Base-by-base conservation (phyloP, 164 flowering plant species). In the Tetracentron sinense region DNA sequence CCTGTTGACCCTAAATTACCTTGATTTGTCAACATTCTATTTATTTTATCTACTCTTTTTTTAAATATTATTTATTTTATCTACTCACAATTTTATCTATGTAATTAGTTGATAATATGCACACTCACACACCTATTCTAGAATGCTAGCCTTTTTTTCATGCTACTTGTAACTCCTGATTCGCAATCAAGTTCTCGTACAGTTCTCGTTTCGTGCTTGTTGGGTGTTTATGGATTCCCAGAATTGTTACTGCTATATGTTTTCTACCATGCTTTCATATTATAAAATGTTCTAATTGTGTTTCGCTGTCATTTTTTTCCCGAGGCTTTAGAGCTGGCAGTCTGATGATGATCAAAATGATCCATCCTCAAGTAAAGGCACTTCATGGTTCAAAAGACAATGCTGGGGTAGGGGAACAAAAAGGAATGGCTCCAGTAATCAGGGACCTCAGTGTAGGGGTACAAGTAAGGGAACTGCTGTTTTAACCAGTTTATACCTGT, bases 301-400 rank as follows among this genome's bases (percentile, higher is more conserved):
- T 28, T 56, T 28, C 60, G 4, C 20, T 44, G 29, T 21, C 3
- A 46, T 47, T 57, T 54, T 54, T 30, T 52, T 56, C 10, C 21
- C 42, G 27, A 16, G 6, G 42, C 30, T 58, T 23, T 72, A 89
- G 96, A 70, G 79, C 52, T 86, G 82, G 85, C 54, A 65, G 53
- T 54, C 65, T 74, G 85, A 74, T 53, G 63, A 58, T 68, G 79
- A 78, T 66, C 72, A 67, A 42, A 59, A 67, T 59, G 82, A 80
- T 47, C 70, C 80, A 38, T 76, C 77, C 64, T 75, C 86, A 50
- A 72, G 74, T 67, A 74, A 56, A 69, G 78, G 74, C 47, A 26
- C 72, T 62, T 81, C 92, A 14, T 82, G 92, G 97, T 84, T 76
- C 74, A 83, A 56, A 73, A 68, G 70, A 54, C 78, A 77, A 35